Conservation (phyloP, 108 stramenopile genomes). For the Aurantiochytrium sp. region DNA sequence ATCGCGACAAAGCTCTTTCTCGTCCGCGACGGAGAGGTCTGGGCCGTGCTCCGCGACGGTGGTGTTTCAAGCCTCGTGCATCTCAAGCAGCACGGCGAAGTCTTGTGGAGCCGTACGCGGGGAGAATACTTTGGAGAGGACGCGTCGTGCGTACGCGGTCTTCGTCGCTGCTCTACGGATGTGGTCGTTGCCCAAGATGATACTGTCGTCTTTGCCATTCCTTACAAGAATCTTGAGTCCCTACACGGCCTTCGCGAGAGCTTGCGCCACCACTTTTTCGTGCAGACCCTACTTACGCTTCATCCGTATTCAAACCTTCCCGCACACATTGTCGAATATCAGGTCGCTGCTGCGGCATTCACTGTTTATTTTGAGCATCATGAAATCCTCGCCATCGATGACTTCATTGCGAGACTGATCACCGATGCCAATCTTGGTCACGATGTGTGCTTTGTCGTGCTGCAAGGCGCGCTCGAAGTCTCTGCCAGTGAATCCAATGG, state of each 20-base stretch:
- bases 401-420: not conserved
- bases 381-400: not conserved
- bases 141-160: not conserved
- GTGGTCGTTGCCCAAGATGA: not conserved
- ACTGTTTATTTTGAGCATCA: not conserved
- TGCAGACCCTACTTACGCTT: not conserved
- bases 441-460: not conserved
- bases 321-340: not conserved
- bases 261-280: not conserved
- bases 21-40: not conserved
- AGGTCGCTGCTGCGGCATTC: not conserved
- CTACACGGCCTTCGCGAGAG: not conserved
- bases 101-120: not conserved
- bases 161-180: not conserved
- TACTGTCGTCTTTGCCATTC: not conserved
- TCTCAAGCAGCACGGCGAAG: slow-evolving; percentile 12
- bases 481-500: not conserved
- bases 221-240: not conserved
- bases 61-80: not conserved
- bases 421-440: not conserved
- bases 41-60: not conserved
- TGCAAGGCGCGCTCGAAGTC: not conserved
- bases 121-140: slow-evolving; percentile 6
- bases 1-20: not conserved
- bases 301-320: not conserved